phyloP scores from a whole-genome alignment of 257 asterid genomes.

The Fraxinus americana region DNA sequence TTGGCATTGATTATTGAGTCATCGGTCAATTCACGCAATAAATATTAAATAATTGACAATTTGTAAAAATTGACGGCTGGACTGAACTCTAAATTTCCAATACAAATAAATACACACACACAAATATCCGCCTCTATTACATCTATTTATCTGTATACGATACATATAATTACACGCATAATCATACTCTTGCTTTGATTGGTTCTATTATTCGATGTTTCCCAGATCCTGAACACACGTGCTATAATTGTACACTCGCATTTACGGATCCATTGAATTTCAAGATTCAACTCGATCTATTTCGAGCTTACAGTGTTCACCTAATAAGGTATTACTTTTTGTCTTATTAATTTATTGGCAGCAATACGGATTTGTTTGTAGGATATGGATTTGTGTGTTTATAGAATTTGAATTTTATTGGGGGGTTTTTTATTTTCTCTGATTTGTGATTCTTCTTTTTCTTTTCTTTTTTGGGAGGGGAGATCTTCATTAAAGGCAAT shows the following conservation, averaged over 20 bases:
- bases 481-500: slow-evolving; percentile 29
- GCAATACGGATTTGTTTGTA: not conserved
- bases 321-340: not conserved
- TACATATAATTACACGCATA: slow-evolving; percentile 1
- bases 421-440: not conserved
- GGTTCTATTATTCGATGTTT: not conserved
- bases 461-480: slow-evolving; percentile 16
- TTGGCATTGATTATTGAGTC: too few relatives aligned
- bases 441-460: not conserved
- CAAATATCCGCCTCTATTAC: slow-evolving; percentile 22
- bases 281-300: not conserved
- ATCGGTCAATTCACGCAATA: too few relatives aligned
- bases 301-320: not conserved
- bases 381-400: not conserved
- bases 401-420: slow-evolving; percentile 14
- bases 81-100: slow-evolving; percentile 30
- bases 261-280: not conserved
- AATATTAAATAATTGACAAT: not conserved
- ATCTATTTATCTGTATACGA: not conserved
- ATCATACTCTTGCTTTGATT: slow-evolving; percentile 25
- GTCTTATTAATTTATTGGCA: not conserved
- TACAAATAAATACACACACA: slow-evolving; percentile 11
- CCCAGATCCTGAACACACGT: not conserved
- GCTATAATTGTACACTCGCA: not conserved
- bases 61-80: slow-evolving; percentile 36